Conservation (phyloP, 2,329 filamentous ascomycete species). For the Lasiodiplodia theobromae region DNA sequence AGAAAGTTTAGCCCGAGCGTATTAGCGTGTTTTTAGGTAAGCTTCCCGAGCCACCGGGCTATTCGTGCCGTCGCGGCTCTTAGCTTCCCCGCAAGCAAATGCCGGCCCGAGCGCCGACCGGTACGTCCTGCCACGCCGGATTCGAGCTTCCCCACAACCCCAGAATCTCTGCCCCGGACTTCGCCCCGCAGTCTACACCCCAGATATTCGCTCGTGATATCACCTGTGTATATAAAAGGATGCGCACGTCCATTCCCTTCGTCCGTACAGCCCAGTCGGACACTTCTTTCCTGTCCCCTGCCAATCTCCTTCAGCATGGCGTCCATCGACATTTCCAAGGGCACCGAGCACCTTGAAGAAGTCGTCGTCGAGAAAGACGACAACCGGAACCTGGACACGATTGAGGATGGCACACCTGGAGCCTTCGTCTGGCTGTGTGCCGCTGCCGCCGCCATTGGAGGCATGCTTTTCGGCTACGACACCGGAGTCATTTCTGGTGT, state of each 20-base stretch:
- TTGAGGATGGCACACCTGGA: constrained; percentile 32
- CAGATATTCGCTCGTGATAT: background rate
- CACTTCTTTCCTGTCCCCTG: no score
- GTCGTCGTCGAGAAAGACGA: constrained; percentile 5
- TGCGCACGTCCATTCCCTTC: background rate
- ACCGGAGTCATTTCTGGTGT: constrained; percentile 49
- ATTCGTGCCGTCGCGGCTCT: no score
- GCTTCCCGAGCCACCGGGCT: no score
- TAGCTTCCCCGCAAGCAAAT: background rate
- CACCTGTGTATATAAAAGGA: background rate
- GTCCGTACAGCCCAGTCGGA: fast-evolving
- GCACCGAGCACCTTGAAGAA: constrained; percentile 2
- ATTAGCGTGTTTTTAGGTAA: no score
- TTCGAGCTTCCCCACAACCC: background rate
- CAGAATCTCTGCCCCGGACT: background rate
- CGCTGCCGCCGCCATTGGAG: constrained; percentile 32
- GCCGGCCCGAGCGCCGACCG: no score
- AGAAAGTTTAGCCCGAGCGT: no score
- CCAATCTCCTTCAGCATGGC: background rate
- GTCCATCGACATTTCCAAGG: background rate
- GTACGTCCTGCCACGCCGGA: background rate
- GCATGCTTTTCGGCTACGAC: constrained; percentile 40
- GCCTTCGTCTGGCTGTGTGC: constrained; percentile 32
- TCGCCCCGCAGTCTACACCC: background rate
- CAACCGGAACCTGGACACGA: constrained; percentile 27